These are phyloP conservation scores for Phytomonas sp. DNA, from an alignment of 208 protist species.

Conservation along the genomic window DNA sequence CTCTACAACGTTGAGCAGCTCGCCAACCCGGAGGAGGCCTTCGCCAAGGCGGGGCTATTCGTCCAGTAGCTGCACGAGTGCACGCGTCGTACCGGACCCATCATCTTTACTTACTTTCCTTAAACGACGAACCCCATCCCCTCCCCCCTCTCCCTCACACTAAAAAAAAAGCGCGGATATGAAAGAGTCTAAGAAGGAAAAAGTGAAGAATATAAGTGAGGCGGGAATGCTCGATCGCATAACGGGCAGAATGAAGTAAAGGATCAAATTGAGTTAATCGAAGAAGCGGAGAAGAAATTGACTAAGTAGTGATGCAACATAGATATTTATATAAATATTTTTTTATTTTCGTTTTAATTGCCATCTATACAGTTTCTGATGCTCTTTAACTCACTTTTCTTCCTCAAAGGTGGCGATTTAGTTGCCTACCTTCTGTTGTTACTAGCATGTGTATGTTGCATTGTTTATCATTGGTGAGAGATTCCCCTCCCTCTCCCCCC, in stretches of 20 bases:
- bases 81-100: neutral
- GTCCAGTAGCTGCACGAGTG: conserved; percentile 33
- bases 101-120: neutral
- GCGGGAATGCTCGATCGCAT: too few species aligned
- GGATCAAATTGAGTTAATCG: neutral
- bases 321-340: neutral
- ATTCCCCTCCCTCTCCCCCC: too few species aligned
- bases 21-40: conserved; percentile 76
- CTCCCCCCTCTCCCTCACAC: too few species aligned
- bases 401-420: neutral
- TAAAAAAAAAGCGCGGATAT: too few species aligned
- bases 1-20: conserved; percentile 88
- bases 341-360: conserved; percentile 10
- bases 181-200: too few species aligned
- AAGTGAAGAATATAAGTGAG: too few species aligned
- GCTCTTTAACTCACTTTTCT: conserved; percentile 1
- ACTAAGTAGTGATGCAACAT: conserved; percentile 6
- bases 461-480: too few species aligned
- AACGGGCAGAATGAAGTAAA: too few species aligned
- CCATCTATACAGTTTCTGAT: neutral
- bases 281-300: neutral
- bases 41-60: conserved; percentile 76
- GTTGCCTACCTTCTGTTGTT: neutral
- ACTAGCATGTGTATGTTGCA: too few species aligned
- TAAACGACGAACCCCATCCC: too few species aligned